Conservation (phyloP, 345 rosid species). For the Moricandia moricandioides region DNA sequence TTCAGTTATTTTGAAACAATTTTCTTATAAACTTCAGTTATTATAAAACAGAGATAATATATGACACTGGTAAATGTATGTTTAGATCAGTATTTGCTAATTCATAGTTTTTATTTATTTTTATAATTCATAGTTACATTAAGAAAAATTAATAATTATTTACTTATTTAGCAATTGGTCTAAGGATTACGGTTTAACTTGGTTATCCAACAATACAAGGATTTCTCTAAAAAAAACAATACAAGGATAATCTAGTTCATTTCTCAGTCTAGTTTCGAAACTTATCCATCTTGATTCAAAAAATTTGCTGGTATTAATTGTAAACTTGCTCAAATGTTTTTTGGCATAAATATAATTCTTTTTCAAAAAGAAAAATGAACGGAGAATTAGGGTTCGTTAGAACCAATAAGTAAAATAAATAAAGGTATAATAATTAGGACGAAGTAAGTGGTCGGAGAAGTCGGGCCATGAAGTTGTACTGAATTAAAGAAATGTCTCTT, state of each 20-base stretch:
- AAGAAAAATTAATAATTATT: background rate
- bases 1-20: too few species aligned
- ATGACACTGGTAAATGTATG: background rate
- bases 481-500: conserved; percentile 33
- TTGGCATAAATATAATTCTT: background rate
- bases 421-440: background rate
- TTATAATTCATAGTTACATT: background rate
- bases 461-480: conserved; percentile 29
- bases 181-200: background rate
- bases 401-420: background rate
- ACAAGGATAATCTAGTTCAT: background rate
- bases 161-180: background rate
- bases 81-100: background rate
- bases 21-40: too few species aligned
- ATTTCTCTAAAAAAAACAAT: background rate
- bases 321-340: background rate
- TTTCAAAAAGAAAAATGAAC: background rate
- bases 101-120: too few species aligned
- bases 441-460: conserved; percentile 24
- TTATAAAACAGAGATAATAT: too few species aligned
- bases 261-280: background rate
- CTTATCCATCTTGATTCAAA: background rate
- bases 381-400: background rate
- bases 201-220: background rate
- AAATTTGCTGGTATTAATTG: background rate